Evolutionary conservation across 2,329 filamentous ascomycete species (phyloP), one percentile per base, ranked within the genome.

Genomic region (Cytospora piceae): DNA sequence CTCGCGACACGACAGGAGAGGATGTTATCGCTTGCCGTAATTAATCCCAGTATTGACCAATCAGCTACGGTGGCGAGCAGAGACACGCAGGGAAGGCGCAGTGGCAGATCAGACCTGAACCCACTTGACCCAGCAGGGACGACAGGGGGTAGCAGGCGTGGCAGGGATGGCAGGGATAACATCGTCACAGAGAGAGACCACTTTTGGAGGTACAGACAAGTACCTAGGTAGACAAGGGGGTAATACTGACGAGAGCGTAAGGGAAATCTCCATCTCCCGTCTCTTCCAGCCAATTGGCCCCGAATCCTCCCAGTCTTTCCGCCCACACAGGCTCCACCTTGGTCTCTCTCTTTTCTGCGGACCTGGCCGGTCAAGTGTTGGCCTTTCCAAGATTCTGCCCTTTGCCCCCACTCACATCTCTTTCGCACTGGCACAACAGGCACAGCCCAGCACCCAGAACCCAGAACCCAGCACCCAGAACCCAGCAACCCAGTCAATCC

Each of bases 1-100:
- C 64, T 53, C 42, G 58, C 65, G 65, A 67, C 59, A 67, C 65
- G 56, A 39, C 65, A 67, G 56, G 34, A 60, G 27, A 31, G 65
- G 65, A 20, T n/a, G 5, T 8, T 67, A 51, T 51, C 37, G 53
- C 39, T 52, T 53, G 65, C 65, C 65, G 61, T 64, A 67, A 29
- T 14, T 8, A 5, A 22, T 39, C 56, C 55, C 49, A 42, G 22
- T 5, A 12, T 24, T 9, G 31, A 8, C 65, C 65, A 67, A 64
- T 67, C 65, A 67, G 39, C 20, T 3, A 15, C 24, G 32, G 65
- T 64, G 61, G 61, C 65, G 54, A 67, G 46, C 54, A 52, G 57
- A 52, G 27, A 57, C 52, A 55, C 58, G 65, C 65, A 67, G 64
- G 64, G 64, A 66, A 52, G 60, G 39, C 61, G 51, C 56, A 59